Base-by-base conservation (phyloP, 495 filamentous ascomycete genomes). In the Oidiodendron maius region DNA sequence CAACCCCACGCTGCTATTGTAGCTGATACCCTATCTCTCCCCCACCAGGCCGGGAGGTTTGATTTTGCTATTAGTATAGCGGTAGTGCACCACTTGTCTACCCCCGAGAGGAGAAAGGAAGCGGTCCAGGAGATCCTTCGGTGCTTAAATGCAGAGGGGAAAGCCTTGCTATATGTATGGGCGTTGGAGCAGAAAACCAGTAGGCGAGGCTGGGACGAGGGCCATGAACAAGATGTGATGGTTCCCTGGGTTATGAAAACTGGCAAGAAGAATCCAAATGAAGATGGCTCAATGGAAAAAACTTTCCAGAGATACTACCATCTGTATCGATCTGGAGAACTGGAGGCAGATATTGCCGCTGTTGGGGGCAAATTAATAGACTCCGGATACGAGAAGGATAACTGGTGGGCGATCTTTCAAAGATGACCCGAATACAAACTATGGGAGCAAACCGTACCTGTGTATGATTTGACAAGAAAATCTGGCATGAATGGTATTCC, bases 31-130 rank as follows among this genome's bases (percentile, higher is more conserved):
- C 79, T 82, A 46, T 69, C 61, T 56, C 80, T 82, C 51, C 93
- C 80, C 59, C 89, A 86, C 62, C 86, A 78, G 17, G 55, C 67
- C 47, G 71, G 71, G 15, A 65, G 64, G 38, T 93, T 91, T 66
- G 93, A 96, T 65, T 98, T 98, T 62, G 93, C 82, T 22, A 91
- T 98, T 48, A 93, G 86, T 56, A 89, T 98, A 53, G 93, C 93
- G 23, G 91, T 98, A 35, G 67, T 98, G 25, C 93, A 98, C 64
- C 93, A 98, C 71, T 71, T 98, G 48, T 95, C 89, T 11, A 96
- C 89, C n/a, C 71, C 74, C 22, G 75, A 71, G 47, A 74, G 93
- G 56, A 76, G 93, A 49, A 67, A 86, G 43, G 77, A 85, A 53
- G 88, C 87, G 12, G 75, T 96, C 40, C 70, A 74, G 35, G 75